Percentiles rank a stretch among this genome's conserved stretches.
Conservation (phyloP, 345 rosid genomes). For the Hibiscus mutabilis region DNA sequence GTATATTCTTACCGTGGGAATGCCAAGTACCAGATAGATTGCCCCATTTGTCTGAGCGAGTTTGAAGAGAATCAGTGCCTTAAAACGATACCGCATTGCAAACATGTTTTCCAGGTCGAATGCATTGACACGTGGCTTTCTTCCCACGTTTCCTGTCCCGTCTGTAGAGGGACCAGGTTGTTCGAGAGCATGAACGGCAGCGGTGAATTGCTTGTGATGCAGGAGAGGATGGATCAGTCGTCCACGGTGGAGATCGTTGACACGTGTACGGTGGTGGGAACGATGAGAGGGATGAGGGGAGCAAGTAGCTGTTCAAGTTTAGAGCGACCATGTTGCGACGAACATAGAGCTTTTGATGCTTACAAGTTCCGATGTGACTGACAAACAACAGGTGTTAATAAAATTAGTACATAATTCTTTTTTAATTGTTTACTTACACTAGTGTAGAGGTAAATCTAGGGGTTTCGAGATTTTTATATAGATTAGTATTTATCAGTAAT, state of each 20-base stretch:
- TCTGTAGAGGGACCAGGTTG: conserved; percentile 48
- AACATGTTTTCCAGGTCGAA: conserved; percentile 46
- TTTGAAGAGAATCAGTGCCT: conserved; percentile 40
- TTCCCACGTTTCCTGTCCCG: conserved; percentile 43
- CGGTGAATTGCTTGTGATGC: not conserved
- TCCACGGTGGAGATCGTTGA: not conserved
- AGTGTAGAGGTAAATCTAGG: not conserved
- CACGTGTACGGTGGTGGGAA: conserved; percentile 10
- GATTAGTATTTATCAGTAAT: not conserved
- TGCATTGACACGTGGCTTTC: conserved; percentile 55
- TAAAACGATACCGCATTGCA: conserved; percentile 38
- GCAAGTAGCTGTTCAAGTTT: not conserved
- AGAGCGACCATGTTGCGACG: not conserved
- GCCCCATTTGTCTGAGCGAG: conserved; percentile 53
- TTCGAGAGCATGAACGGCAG: conserved; percentile 10
- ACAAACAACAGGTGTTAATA: not conserved
- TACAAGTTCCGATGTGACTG: not conserved
- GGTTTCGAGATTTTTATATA: conserved; percentile 3
- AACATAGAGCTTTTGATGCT: conserved; percentile 3
- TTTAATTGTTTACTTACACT: too few species aligned
- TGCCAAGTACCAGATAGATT: conserved; percentile 38
- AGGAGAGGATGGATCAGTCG: not conserved
- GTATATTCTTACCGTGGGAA: conserved; percentile 32
- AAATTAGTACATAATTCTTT: not conserved
- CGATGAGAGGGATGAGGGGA: not conserved